Evolutionary conservation across 129 eudicot species (phyloP), one percentile per base, ranked within the genome.

Genomic region (Escallonia rubra): DNA sequence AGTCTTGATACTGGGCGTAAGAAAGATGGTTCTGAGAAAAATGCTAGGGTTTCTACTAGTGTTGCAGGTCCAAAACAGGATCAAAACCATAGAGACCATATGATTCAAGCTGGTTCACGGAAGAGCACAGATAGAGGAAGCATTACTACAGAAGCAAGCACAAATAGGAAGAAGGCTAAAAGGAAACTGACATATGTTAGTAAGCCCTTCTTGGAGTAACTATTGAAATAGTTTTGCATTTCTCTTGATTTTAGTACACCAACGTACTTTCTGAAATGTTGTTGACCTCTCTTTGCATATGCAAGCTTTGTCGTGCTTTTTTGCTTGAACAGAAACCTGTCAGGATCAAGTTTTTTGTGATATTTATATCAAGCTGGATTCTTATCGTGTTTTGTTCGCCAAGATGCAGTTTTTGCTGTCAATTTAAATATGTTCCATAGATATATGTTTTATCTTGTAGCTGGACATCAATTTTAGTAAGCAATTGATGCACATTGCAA

Each of bases 131-230:
- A 47, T 15, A 41, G 41, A 63, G 68, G 42, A 75, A 72, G 15
- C 34, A 43, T 4, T 40, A 55, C 68, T 23, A 45, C 74, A 69
- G 72, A 78, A 34, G 75, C 70, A 58, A 57, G 59, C 52, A 43
- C 41, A 70, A 54, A 64, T 5, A 43, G 41, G 45, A 67, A 16
- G 61, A 78, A 60, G 66, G 61, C 83, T 60, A 53, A 45, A 83
- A 78, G 78, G 72, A 79, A 70, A 64, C 16, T 72, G 56, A 64
- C 42, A 57, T 73, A 72, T 71, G 82, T 72, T 13, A 82, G 79
- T 63, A 51, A 63, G 79, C 71, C 49, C 43, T 78, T 65, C 34
- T 40, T 41, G 10, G 8, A 9, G 34, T 75, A 54, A 68, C 10
- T 38, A 15, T 41, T 57, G 48, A 41, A 58, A 8, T 42, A 45